Conservation (phyloP, 2,329 filamentous ascomycete species). For the Neonectria coccinea region DNA sequence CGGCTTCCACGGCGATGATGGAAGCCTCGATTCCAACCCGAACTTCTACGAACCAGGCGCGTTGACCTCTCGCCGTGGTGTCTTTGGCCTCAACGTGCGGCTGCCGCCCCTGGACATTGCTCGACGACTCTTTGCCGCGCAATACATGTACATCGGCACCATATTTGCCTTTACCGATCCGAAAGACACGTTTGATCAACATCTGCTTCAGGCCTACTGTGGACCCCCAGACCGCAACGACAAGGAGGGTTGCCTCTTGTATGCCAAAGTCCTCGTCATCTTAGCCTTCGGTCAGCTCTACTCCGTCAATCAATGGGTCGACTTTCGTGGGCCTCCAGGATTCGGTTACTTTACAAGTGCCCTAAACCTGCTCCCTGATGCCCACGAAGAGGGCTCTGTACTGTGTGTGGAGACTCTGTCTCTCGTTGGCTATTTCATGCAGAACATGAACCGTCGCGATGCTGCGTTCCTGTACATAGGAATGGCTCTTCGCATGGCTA, state of each 20-base stretch:
- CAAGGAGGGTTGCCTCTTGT: conserved; percentile 60
- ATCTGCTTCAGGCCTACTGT: conserved; percentile 56
- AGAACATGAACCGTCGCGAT: conserved; percentile 33
- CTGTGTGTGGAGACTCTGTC: background rate
- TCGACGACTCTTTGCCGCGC: conserved; percentile 47
- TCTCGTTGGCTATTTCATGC: background rate
- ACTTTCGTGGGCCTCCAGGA: conserved; percentile 64
- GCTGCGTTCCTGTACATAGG: conserved; percentile 49
- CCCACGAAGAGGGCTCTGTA: conserved; percentile 60
- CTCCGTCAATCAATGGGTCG: conserved; percentile 67
- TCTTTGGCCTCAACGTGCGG: conserved; percentile 30
- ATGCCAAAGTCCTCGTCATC: conserved; percentile 64
- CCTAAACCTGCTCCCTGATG: conserved; percentile 63
- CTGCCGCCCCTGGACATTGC: conserved; percentile 22
- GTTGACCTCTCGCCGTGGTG: conserved; percentile 49
- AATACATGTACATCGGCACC: conserved; percentile 68
- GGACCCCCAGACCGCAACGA: conserved; percentile 56
- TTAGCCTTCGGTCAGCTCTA: conserved; percentile 68
- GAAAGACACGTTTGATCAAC: conserved; percentile 57
- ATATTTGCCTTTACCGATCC: conserved; percentile 64
- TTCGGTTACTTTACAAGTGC: conserved; percentile 67
- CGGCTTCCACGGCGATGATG: conserved; percentile 49
- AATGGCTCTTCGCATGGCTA: conserved; percentile 53
- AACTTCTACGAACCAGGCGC: conserved; percentile 51
- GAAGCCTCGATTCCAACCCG: conserved; percentile 47